Evolutionary conservation across 2,329 filamentous ascomycete species (phyloP), one percentile per base, ranked within the genome.

Genomic region (Xylaria sp.): DNA sequence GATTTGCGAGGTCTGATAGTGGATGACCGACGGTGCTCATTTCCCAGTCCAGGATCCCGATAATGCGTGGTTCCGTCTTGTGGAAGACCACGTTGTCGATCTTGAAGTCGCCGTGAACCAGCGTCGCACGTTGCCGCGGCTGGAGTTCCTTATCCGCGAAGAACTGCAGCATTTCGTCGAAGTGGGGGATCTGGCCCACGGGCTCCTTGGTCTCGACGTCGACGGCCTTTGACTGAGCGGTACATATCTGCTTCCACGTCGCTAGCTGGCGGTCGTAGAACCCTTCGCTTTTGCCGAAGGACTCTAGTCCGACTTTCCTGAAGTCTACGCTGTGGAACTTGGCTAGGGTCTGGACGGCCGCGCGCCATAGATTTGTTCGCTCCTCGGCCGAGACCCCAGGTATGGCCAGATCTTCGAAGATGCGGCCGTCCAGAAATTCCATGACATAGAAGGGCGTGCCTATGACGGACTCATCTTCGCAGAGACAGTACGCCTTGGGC

Each of bases 11-110:
- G 79, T 99, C 96, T 6, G 92, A 95, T 25, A 98, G 87, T 0
- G 96, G 96, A 80, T 99, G 95, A n/a, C 96, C 96, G 64, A 98
- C 91, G 0, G 96, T 98, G 43, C 94, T 94, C 94, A 99, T 97
- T 83, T 98, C 96, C 95, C 95, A 98, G 82, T 99, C 96, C 6
- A 98, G 83, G 64, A 98, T 94, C 3, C 95, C 96, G 80, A 98
- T 94, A 13, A 98, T 94, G 62, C 90, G 86, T 6, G 94, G 90
- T 79, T 95, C 92, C 0, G 92, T 94, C 82, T 92, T 92, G 83
- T 98, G 93, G 80, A 97, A 99, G 49, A 96, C 90, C 73, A 95
- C 80, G 75, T 96, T 96, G 80, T 96, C 92, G 77, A 95, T 97
- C 84, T 98, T 99, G 85, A 95, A 99, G 80, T 99, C 96, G 43